Base-by-base conservation (phyloP, 1,284 basidiomycete genomes). In the Trametes pubescens region DNA sequence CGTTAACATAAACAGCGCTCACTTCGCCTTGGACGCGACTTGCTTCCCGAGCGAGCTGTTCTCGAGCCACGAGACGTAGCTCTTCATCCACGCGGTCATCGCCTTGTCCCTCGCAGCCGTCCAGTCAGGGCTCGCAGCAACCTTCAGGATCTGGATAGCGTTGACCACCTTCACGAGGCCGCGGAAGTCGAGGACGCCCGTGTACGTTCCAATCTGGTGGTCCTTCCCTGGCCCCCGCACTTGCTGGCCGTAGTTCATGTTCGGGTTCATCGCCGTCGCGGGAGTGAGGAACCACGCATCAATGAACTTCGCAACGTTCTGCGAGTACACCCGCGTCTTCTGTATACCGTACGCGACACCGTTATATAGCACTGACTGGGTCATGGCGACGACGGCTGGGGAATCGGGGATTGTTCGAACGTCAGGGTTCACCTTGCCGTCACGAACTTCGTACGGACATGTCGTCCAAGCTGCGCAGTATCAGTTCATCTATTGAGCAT, bases 361-460 rank as follows among this genome's bases (percentile, higher is more conserved):
- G 69, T 89, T 89, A 77, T 86, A 89, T 26, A 89, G 77, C 8
- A 88, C 82, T 0, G 87, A 82, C 69, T 91, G 82, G 2, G 88
- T 79, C 72, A 90, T 78, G 55, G 78, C 75, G 61, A 83, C 79
- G 65, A 88, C 83, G 26, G 80, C 79, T 44, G 81, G 81, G 37
- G 86, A 81, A 65, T 86, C 86, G 63, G 86, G 81, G 62, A 90
- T 78, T 9, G 78, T 74, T 13, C 83, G 81, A 4, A 82, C 84
- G 66, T 91, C 90, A 0, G 89, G 88, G 72, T 92, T 92, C 65
- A 89, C 83, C 63, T 82, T 73, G n/a, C 90, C 90, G 68, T 92
- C 90, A 2, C 82, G 81, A 22, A 76, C 71, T 35, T 80, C 78
- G 69, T 91, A 92, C 0, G 80, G 79, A 70, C 89, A 91, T n/a